These are phyloP conservation scores for Lepraria neglecta DNA, from an alignment of 495 filamentous ascomycete genomes.

Conservation along the genomic window DNA sequence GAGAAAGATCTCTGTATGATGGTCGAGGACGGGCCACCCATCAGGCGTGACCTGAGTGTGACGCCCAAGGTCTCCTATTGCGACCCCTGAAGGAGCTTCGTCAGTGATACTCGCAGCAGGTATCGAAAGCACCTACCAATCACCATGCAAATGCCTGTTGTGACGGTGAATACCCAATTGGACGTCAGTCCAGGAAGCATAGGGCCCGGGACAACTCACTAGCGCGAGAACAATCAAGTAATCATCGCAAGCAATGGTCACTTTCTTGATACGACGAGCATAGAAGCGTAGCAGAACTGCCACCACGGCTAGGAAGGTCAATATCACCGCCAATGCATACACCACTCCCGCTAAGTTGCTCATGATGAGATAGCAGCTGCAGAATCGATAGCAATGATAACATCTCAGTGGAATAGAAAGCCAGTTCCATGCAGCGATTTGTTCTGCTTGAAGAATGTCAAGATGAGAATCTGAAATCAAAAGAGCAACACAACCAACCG, in stretches of 20 bases:
- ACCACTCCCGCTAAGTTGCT: not conserved
- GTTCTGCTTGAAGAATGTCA: too few species aligned
- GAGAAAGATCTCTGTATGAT: conserved; percentile 9
- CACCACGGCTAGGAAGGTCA: conserved; percentile 7
- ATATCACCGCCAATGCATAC: conserved; percentile 6
- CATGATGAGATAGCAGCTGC: not conserved
- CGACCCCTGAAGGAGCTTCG: not conserved
- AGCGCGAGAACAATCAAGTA: conserved; percentile 7
- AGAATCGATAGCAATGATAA: too few species aligned
- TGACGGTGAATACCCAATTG: not conserved
- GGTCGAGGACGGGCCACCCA: not conserved
- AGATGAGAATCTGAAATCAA: too few species aligned
- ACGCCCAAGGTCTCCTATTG: conserved; percentile 11
- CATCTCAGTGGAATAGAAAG: too few species aligned
- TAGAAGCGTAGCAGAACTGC: conserved; percentile 12
- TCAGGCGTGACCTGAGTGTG: conserved; percentile 7
- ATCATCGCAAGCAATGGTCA: conserved; percentile 2
- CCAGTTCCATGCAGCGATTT: too few species aligned
- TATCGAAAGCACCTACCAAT: not conserved
- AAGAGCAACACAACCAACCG: too few species aligned
- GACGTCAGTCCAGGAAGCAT: not conserved
- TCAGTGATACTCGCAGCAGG: not conserved
- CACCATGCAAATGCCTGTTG: conserved; percentile 12
- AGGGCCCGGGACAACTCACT: not conserved
- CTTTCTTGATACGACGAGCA: conserved; percentile 6